Percentiles rank a stretch among this genome's conserved stretches.
These are phyloP conservation scores for Coemansia sp. DNA, from an alignment of 371 early-diverging fungal genomes.

Conservation along the genomic window DNA sequence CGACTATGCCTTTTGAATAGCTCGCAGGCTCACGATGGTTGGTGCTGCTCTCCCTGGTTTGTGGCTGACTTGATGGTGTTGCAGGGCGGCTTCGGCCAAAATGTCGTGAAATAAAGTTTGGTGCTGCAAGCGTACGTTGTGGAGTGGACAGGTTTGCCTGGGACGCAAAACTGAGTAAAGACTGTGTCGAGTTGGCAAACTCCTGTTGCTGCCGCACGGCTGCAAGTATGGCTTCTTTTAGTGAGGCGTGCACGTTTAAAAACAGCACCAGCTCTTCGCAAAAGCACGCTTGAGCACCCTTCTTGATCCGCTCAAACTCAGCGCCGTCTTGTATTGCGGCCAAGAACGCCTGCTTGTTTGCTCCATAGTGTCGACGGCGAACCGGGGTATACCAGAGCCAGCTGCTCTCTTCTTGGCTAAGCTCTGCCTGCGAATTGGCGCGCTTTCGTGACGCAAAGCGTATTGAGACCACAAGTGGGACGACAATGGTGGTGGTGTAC, in stretches of 20 bases:
- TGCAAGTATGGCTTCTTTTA: conserved; percentile 8
- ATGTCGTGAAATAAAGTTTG: not conserved
- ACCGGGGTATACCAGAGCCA: conserved; percentile 8
- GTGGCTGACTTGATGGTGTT: not conserved
- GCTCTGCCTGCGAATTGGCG: not conserved
- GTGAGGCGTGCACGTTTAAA: conserved; percentile 21
- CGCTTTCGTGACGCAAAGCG: conserved; percentile 5
- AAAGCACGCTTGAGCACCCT: conserved; percentile 17
- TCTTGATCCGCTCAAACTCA: conserved; percentile 16
- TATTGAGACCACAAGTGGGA: conserved; percentile 13
- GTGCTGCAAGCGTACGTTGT: not conserved
- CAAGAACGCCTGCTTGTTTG: conserved; percentile 24
- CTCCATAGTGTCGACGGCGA: conserved; percentile 8
- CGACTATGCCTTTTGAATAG: conserved; percentile 15
- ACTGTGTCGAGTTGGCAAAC: not conserved
- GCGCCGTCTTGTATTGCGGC: conserved; percentile 21
- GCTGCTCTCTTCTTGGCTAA: conserved; percentile 3
- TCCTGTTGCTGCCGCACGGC: not conserved
- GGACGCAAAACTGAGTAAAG: too few relatives aligned
- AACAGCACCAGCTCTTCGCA: conserved; percentile 26
- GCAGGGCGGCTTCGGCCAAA: not conserved
- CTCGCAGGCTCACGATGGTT: not conserved
- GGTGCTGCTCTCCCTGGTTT: too few relatives aligned
- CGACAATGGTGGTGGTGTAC: conserved; percentile 12
- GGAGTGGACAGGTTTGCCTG: not conserved